A percentile compares a stretch with the other conserved stretches of the same genome.
These are phyloP conservation scores for Boletus reticulatus DNA, from an alignment of 768 basidiomycete genomes.

Conservation along the genomic window DNA sequence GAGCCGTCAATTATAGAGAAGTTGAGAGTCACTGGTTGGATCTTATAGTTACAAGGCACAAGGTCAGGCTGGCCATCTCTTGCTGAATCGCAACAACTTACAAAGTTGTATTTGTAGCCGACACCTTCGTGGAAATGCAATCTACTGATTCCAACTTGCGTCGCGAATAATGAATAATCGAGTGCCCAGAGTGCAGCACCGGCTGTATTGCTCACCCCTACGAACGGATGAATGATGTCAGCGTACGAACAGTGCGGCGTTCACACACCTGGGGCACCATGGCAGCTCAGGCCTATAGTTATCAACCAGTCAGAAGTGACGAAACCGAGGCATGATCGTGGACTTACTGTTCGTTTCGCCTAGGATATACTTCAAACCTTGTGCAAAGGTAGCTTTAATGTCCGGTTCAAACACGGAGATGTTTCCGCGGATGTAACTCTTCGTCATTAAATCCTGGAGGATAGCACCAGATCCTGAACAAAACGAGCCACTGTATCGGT, in stretches of 20 bases:
- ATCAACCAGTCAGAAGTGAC: conserved; percentile 1
- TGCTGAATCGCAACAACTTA: conserved; percentile 17
- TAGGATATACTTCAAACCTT: conserved; percentile 54
- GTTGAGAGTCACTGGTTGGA: conserved; percentile 61
- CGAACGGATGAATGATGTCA: conserved; percentile 7
- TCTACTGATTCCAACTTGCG: conserved; percentile 51
- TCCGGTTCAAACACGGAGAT: conserved; percentile 51
- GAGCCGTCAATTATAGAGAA: conserved; percentile 57
- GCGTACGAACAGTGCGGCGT: background rate
- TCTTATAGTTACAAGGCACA: conserved; percentile 34
- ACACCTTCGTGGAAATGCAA: conserved; percentile 66
- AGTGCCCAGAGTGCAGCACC: conserved; percentile 68
- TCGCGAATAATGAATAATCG: conserved; percentile 62
- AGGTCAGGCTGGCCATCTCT: background rate
- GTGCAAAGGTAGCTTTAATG: conserved; percentile 45
- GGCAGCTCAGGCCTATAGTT: conserved; percentile 33
- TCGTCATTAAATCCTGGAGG: conserved; percentile 66
- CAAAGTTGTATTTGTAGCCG: conserved; percentile 71
- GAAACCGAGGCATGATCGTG: conserved; percentile 21
- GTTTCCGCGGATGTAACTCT: conserved; percentile 55
- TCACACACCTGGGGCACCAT: conserved; percentile 32
- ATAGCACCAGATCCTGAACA: conserved; percentile 52
- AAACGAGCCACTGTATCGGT: conserved; percentile 56
- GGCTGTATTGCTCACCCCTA: conserved; percentile 65
- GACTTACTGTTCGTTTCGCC: conserved; percentile 61